Evolutionary conservation across 2,329 filamentous ascomycete species (phyloP).

Genomic region (Fusarium annulatum): DNA sequence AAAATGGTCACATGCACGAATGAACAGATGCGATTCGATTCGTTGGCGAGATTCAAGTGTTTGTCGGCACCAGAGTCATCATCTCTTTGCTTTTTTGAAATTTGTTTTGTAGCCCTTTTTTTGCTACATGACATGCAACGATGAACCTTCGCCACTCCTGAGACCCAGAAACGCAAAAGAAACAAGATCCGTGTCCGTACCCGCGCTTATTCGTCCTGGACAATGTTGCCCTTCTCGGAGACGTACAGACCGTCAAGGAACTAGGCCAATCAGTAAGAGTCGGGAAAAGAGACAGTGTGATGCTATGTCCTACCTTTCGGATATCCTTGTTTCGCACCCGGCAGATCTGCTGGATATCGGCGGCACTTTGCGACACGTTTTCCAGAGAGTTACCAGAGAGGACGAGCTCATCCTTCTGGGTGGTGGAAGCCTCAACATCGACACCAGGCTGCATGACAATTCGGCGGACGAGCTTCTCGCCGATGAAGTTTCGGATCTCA

Average conservation of each 20-base stretch:
- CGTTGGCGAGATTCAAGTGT: slow-evolving; percentile 27
- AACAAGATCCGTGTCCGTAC: slow-evolving; percentile 55
- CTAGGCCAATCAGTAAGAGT: slow-evolving; percentile 58
- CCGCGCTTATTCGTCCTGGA: slow-evolving; percentile 74
- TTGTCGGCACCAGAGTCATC: slow-evolving; percentile 46
- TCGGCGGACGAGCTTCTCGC: slow-evolving; percentile 98
- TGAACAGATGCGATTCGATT: not conserved
- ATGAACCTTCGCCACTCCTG: slow-evolving; percentile 72
- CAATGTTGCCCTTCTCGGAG: slow-evolving; percentile 97
- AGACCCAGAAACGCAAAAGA: slow-evolving; percentile 71
- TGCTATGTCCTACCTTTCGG: slow-evolving; percentile 78
- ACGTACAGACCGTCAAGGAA: slow-evolving; percentile 99
- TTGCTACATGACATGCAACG: slow-evolving; percentile 70
- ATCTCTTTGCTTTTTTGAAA: slow-evolving; percentile 54
- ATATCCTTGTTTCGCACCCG: slow-evolving; percentile 99
- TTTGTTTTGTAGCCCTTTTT: slow-evolving; percentile 57
- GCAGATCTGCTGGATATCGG: slow-evolving; percentile 99
- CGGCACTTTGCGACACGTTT: slow-evolving; percentile 96
- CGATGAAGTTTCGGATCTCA: slow-evolving; percentile 99
- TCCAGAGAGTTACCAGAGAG: slow-evolving; percentile 95
- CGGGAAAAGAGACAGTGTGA: not conserved
- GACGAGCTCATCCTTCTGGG: slow-evolving; percentile 97
- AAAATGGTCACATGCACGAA: slow-evolving; percentile 36
- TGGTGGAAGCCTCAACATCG: slow-evolving; percentile 87
- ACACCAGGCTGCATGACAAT: slow-evolving; percentile 92